Conservation (phyloP, 2,329 filamentous ascomycete species). For the Chalaropsis ovoidea region DNA sequence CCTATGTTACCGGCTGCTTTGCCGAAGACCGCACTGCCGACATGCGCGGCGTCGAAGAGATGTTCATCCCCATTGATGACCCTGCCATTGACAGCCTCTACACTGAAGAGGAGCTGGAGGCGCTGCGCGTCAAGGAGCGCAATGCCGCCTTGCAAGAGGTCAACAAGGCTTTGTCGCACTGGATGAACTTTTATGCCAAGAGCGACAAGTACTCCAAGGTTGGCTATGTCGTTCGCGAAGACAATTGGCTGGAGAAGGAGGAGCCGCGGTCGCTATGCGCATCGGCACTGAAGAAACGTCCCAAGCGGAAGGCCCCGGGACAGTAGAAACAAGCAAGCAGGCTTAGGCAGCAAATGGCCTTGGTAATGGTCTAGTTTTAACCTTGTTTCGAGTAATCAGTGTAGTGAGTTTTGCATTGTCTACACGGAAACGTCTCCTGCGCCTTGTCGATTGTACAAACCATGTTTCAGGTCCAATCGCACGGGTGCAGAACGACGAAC, state of each 20-base stretch:
- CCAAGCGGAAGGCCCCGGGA: constrained; percentile 9
- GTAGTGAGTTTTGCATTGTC: not conserved
- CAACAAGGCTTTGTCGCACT: constrained; percentile 60
- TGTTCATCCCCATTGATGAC: constrained; percentile 62
- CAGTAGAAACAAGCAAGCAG: not conserved
- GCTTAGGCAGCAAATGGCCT: not conserved
- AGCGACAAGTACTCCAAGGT: constrained; percentile 73
- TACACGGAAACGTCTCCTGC: not conserved
- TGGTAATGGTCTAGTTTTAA: not conserved
- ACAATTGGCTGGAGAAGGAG: constrained; percentile 49
- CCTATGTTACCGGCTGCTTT: constrained; percentile 91
- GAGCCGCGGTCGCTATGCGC: constrained; percentile 36
- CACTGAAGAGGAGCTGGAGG: constrained; percentile 44
- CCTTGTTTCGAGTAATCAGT: not conserved
- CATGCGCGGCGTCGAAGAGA: constrained; percentile 74
- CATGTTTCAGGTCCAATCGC: not conserved
- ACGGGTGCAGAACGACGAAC: not conserved
- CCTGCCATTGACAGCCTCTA: constrained; percentile 51
- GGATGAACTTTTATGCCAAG: constrained; percentile 72
- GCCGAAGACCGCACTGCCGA: constrained; percentile 73
- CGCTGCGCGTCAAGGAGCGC: constrained; percentile 51
- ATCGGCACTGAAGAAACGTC: constrained; percentile 7
- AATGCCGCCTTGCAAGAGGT: constrained; percentile 55
- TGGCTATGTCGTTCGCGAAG: constrained; percentile 58
- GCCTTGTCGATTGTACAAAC: not conserved